Conservation (phyloP, 495 filamentous ascomycete genomes). For the Penicillium macrosclerotiorum region DNA sequence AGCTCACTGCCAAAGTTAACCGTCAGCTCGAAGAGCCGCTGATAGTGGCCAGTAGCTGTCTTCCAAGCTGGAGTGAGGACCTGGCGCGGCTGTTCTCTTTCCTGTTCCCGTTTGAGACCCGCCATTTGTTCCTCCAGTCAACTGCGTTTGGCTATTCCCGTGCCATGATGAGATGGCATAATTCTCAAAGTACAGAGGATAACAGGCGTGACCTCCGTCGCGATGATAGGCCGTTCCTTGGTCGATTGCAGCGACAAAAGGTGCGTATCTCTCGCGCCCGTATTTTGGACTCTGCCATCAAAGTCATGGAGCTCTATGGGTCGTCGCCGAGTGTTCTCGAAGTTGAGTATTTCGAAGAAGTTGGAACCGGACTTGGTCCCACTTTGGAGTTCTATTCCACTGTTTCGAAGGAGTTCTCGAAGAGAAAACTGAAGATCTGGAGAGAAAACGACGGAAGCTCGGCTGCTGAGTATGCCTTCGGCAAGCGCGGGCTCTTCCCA, state of each 20-base stretch:
- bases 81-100: slow-evolving; percentile 95
- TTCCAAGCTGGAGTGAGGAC: slow-evolving; percentile 96
- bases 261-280: slow-evolving; percentile 90
- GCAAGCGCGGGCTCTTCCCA: slow-evolving; percentile 83
- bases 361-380: slow-evolving; percentile 92
- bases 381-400: slow-evolving; percentile 99
- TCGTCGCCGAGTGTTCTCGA: slow-evolving; percentile 92
- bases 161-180: slow-evolving; percentile 98
- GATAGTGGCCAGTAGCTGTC: slow-evolving; percentile 95
- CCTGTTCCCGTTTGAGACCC: slow-evolving; percentile 98
- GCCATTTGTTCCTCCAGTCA: slow-evolving; percentile 95
- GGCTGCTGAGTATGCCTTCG: slow-evolving; percentile 82
- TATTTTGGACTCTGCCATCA: slow-evolving; percentile 93
- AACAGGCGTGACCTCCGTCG: slow-evolving; percentile 74
- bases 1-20: slow-evolving; percentile 98
- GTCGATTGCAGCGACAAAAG: slow-evolving; percentile 91
- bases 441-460: slow-evolving; percentile 80
- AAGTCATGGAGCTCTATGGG: slow-evolving; percentile 99
- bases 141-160: slow-evolving; percentile 98
- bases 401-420: slow-evolving; percentile 95
- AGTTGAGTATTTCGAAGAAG: slow-evolving; percentile 98
- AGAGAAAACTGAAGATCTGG: slow-evolving; percentile 96
- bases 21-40: slow-evolving; percentile 96
- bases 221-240: slow-evolving; percentile 90
- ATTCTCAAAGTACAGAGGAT: slow-evolving; percentile 77